Base-by-base conservation (phyloP, 495 filamentous ascomycete species). In the Xylaria cubensis region DNA sequence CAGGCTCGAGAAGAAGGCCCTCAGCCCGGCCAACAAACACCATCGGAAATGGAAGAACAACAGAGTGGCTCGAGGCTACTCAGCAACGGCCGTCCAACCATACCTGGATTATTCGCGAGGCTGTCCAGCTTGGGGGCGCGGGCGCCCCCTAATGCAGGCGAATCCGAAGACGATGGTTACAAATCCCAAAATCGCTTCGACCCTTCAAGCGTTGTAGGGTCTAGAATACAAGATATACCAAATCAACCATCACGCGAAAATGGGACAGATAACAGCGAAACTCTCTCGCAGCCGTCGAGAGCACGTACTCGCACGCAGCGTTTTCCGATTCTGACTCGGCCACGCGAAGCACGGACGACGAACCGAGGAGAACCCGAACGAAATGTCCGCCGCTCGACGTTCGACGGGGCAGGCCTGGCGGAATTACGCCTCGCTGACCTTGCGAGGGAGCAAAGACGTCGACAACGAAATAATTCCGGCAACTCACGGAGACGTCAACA, bases 131-230 rank as follows among this genome's bases (percentile, higher is more conserved):
- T 70, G 63, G 72, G 24, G 59, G 73, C 51, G 70, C 84, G 66
- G 71, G 73, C 72, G 32, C 78, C 77, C 41, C 72, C 78, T 0
- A 79, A 78, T 39, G 76, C 75, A n/a, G 76, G 77, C 24, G 65
- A 65, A 44, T 13, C 51, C 29, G 74, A 75, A 19, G 71, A 78
- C 17, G 75, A 83, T 48, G 80, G 76, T 5, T 84, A 84, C 36
- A 87, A 88, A 73, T 79, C 81, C 3, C 82, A 85, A 0, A 73
- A 83, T 41, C 80, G 80, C 29, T 81, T 81, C 44, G 82, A 82
- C 44, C 73, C 85, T 36, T 84, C 85, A 0, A 79, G 81, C 26
- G 46, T 63, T 19, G n/a, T 24, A 51, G 67, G 46, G 19, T 10
- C 70, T 1, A 46, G 62, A 64, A n/a, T 46, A 39, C 41, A 53